Conservation (phyloP, 192 early-diverging fungal species). For the Entomortierella beljakovae region DNA sequence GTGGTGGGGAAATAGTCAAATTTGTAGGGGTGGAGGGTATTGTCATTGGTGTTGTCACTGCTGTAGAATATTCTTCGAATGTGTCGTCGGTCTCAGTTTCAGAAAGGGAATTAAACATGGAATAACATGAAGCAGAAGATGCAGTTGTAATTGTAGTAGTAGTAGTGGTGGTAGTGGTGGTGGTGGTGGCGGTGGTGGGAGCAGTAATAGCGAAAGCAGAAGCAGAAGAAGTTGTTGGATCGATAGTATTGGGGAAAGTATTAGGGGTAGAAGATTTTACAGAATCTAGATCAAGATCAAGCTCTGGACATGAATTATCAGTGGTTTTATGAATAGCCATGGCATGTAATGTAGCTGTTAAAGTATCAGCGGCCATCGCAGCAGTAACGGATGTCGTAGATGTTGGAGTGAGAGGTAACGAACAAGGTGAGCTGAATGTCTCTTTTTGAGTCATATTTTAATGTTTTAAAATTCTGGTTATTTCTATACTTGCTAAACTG, state of each 20-base stretch:
- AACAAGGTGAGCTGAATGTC: not conserved
- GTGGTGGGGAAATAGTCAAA: not conserved
- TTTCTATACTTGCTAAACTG: too few species aligned
- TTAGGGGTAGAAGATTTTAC: not conserved
- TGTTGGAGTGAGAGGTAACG: not conserved
- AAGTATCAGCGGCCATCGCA: not conserved
- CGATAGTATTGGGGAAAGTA: not conserved
- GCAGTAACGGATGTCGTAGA: not conserved
- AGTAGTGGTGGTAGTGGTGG: not conserved
- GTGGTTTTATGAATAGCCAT: not conserved
- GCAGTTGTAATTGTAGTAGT: not conserved
- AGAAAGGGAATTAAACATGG: too few species aligned
- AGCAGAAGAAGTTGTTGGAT: not conserved
- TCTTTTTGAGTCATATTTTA: not conserved
- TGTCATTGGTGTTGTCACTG: not conserved
- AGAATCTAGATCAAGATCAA: not conserved
- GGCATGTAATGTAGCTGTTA: not conserved
- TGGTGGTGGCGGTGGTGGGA: not conserved
- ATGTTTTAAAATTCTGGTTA: not conserved
- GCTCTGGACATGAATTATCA: not conserved
- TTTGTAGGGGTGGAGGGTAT: too few species aligned
- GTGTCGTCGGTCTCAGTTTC: too few species aligned
- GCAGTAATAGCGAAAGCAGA: not conserved
- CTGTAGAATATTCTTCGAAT: too few species aligned
- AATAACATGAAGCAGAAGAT: too few species aligned